Evolutionary conservation across 257 asterid species (phyloP).

Genomic region (Dorcoceras hygrometricum): DNA sequence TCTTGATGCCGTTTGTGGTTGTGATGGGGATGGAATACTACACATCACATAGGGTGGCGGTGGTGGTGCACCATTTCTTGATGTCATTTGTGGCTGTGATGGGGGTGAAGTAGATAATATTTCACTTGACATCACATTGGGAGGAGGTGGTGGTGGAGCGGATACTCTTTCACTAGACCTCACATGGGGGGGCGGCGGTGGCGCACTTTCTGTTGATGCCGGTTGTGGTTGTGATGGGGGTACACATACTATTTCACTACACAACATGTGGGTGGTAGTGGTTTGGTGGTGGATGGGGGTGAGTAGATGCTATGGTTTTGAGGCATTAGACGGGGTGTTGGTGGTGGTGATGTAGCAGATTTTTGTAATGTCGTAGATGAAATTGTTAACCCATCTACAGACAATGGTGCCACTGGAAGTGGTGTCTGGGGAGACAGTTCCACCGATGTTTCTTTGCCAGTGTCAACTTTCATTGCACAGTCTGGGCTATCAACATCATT

Average conservation of each 20-base stretch:
- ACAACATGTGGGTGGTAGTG: neutral
- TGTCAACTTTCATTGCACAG: constrained; percentile 30
- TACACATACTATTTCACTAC: no score
- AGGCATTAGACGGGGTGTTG: neutral
- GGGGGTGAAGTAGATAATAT: neutral
- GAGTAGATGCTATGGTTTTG: neutral
- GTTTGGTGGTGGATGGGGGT: neutral
- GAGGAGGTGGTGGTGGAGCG: neutral
- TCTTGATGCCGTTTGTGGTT: no score
- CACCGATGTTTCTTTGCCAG: constrained; percentile 6
- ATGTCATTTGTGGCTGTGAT: neutral
- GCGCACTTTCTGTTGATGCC: constrained; percentile 21
- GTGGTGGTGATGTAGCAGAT: constrained; percentile 1
- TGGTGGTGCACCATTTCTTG: neutral
- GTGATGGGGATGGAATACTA: no score
- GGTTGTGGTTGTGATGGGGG: no score
- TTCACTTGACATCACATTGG: no score
- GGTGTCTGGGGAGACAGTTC: constrained; percentile 3
- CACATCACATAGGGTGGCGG: neutral
- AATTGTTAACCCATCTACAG: constrained; percentile 29
- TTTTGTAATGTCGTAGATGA: neutral
- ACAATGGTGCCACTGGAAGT: neutral
- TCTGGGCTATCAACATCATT: constrained; percentile 24
- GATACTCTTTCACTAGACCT: neutral
- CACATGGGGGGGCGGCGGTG: constrained; percentile 11